Evolutionary conservation across 495 filamentous ascomycete species (phyloP).

Genomic region (Tuber melanosporum): DNA sequence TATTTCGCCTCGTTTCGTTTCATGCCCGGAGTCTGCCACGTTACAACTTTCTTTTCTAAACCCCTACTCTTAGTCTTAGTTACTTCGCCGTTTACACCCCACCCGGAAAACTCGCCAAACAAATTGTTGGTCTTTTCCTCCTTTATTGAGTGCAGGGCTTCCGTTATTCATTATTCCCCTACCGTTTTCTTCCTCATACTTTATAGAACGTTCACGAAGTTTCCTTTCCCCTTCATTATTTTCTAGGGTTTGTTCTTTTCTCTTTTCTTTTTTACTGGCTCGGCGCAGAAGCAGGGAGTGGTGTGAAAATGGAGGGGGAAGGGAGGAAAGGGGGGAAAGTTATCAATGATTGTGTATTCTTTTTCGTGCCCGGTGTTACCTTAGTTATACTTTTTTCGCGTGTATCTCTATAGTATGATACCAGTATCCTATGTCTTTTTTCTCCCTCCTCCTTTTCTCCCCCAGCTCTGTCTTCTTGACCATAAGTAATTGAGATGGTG

Average conservation of each 20-base stretch:
- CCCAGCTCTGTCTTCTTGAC: neutral
- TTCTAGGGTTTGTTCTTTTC: conserved; percentile 12
- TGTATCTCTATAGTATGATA: neutral
- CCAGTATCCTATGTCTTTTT: neutral
- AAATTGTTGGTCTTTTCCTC: conserved; percentile 4
- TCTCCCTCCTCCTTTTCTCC: no score
- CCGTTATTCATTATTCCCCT: neutral
- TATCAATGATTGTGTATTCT: neutral
- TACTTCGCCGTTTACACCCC: neutral
- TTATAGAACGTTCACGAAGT: conserved; percentile 14
- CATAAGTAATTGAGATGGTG: neutral
- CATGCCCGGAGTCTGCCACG: conserved; percentile 5
- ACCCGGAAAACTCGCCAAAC: neutral
- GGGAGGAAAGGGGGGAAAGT: neutral
- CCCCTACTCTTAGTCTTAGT: neutral
- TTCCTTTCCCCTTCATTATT: conserved; percentile 5
- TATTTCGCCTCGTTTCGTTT: neutral
- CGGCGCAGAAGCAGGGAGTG: neutral
- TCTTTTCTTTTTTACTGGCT: neutral
- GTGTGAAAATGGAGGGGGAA: neutral
- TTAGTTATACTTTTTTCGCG: neutral
- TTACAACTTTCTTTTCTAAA: conserved; percentile 1
- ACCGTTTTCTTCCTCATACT: conserved; percentile 6
- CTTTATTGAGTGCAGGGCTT: neutral
- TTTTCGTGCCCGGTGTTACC: neutral